phyloP scores from a whole-genome alignment of 208 protist genomes.

The Herpetomonas samuelpessoai region DNA sequence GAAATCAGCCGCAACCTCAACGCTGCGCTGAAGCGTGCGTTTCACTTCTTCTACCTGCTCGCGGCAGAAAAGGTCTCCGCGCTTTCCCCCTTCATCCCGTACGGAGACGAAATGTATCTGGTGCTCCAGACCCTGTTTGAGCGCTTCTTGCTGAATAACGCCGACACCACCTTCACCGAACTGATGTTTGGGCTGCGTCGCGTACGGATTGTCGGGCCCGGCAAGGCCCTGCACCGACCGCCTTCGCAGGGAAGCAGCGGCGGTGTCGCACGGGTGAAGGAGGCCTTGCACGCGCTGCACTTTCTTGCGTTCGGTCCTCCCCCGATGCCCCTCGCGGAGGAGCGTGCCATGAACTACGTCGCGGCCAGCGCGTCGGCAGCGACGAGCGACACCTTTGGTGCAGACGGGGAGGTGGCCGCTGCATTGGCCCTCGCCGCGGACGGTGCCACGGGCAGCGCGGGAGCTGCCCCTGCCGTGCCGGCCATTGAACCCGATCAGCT shows the following conservation, averaged over 20 bases:
- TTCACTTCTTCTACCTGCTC: conserved; percentile 58
- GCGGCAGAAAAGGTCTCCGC: conserved; percentile 49
- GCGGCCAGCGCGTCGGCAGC: conserved; percentile 2
- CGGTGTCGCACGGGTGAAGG: conserved; percentile 4
- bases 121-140: conserved; percentile 42
- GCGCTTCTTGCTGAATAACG: conserved; percentile 51
- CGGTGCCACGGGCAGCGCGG: too few relatives aligned
- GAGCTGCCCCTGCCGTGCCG: not conserved
- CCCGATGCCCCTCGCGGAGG: conserved; percentile 46
- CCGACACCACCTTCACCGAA: conserved; percentile 70
- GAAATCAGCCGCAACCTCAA: conserved; percentile 57
- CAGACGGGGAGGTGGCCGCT: not conserved
- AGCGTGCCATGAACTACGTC: conserved; percentile 41
- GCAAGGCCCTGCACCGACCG: conserved; percentile 6
- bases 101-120: conserved; percentile 63
- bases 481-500: not conserved
- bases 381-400: not conserved
- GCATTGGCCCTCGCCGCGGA: not conserved
- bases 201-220: conserved; percentile 20
- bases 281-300: conserved; percentile 23
- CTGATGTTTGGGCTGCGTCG: conserved; percentile 71
- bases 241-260: not conserved
- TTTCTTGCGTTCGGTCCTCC: conserved; percentile 47
- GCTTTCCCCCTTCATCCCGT: conserved; percentile 39
- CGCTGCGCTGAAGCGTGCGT: conserved; percentile 42